Evolutionary conservation across 2,329 filamentous ascomycete genomes (phyloP).

Genomic region (Geosmithia flava): DNA sequence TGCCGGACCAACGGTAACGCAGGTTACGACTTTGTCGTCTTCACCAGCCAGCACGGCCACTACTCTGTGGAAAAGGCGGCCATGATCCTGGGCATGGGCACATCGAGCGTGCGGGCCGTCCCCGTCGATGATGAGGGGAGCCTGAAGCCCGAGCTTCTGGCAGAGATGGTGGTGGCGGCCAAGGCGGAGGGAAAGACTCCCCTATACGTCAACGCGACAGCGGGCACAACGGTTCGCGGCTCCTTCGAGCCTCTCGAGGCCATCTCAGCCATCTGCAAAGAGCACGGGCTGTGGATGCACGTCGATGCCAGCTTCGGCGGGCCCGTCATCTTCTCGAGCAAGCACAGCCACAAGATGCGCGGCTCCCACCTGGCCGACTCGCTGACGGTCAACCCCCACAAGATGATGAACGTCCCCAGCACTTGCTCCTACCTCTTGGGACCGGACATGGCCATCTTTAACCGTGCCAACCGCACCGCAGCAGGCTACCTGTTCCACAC

Average conservation of each 20-base stretch:
- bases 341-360: constrained; percentile 48
- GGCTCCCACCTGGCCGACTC: constrained; percentile 68
- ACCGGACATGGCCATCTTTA: constrained; percentile 64
- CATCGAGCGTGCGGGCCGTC: constrained; percentile 58
- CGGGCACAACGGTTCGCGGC: constrained; percentile 85
- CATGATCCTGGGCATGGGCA: constrained; percentile 79
- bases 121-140: constrained; percentile 60
- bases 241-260: constrained; percentile 71
- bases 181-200: constrained; percentile 62
- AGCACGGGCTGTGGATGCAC: constrained; percentile 77
- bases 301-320: constrained; percentile 90
- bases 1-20: constrained; percentile 65
- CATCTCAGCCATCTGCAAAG: constrained; percentile 58
- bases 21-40: constrained; percentile 58
- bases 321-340: constrained; percentile 62
- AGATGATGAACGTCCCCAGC: constrained; percentile 87
- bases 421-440: constrained; percentile 85
- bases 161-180: constrained; percentile 47
- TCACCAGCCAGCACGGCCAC: constrained; percentile 83
- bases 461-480: constrained; percentile 71
- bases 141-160: constrained; percentile 58
- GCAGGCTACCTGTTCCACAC: constrained; percentile 79
- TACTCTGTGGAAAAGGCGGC: constrained; percentile 93
- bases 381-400: constrained; percentile 86
- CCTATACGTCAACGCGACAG: constrained; percentile 91